phyloP scores from a whole-genome alignment of 345 rosid genomes.

The Eucalyptus decipiens region DNA sequence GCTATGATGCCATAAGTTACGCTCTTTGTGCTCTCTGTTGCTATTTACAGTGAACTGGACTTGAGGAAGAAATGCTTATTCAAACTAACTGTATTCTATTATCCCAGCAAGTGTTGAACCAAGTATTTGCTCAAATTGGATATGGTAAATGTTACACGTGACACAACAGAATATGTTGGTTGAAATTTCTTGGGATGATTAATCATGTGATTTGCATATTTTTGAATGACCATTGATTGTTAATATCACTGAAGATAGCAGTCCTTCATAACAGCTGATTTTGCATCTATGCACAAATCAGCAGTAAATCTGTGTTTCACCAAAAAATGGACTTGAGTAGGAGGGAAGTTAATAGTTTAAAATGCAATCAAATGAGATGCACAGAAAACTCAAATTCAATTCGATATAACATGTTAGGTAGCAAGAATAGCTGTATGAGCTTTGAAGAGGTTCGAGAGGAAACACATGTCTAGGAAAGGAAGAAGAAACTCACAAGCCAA shows the following conservation, averaged over 20 bases:
- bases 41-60: slow-evolving; percentile 6
- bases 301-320: background rate
- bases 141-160: background rate
- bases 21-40: slow-evolving; percentile 5
- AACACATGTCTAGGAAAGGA: background rate
- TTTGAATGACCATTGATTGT: background rate
- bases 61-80: slow-evolving; percentile 13
- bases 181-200: background rate
- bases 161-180: background rate
- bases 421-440: background rate
- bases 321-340: background rate
- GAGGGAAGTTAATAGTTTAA: background rate
- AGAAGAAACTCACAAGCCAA: background rate
- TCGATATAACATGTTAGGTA: background rate
- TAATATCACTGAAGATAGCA: background rate
- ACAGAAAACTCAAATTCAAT: background rate
- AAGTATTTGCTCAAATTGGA: background rate
- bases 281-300: background rate
- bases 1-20: slow-evolving; percentile 22
- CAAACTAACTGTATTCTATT: background rate
- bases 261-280: background rate
- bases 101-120: background rate
- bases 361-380: background rate
- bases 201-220: background rate
- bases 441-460: background rate